Conservation (phyloP, 2,329 filamentous ascomycete genomes). For the Cordyceps javanica region DNA sequence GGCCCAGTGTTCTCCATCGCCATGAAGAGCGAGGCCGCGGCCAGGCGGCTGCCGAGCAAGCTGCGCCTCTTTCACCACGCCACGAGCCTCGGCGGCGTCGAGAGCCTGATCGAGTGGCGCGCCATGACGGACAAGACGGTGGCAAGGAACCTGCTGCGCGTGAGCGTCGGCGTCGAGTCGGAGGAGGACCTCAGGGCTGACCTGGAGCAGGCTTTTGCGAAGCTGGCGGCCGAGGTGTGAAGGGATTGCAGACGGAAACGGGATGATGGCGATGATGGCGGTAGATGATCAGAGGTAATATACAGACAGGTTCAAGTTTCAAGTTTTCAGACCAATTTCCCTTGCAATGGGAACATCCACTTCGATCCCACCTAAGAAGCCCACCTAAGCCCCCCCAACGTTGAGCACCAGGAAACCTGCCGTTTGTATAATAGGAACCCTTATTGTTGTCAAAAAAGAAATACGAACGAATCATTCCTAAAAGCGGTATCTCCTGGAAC, state of each 20-base stretch:
- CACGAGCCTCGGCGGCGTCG: constrained; percentile 87
- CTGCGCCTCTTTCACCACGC: constrained; percentile 86
- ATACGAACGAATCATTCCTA: too few relatives aligned
- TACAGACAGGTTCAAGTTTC: neutral
- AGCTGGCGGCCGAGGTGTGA: constrained; percentile 29
- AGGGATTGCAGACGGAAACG: neutral
- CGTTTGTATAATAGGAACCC: too few relatives aligned
- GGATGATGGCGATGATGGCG: neutral
- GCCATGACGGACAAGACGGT: constrained; percentile 75
- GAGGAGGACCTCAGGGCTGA: constrained; percentile 80
- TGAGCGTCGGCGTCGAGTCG: constrained; percentile 83
- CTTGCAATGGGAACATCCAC: too few relatives aligned
- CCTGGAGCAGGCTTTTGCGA: constrained; percentile 59
- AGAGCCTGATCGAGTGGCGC: constrained; percentile 95
- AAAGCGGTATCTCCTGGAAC: too few relatives aligned
- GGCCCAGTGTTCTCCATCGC: constrained; percentile 81
- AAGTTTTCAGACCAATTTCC: too few relatives aligned
- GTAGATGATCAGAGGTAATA: too few relatives aligned
- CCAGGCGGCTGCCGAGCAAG: constrained; percentile 68
- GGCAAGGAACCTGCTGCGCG: constrained; percentile 64
- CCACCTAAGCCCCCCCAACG: too few relatives aligned
- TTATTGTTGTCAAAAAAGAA: too few relatives aligned
- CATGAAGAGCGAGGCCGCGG: constrained; percentile 53
- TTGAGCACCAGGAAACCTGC: too few relatives aligned
- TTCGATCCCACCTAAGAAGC: too few relatives aligned